Percentiles rank a stretch among this genome's conserved stretches.
Conservation (phyloP, 1,139 yeast genomes). For the Candida glucosophila region DNA sequence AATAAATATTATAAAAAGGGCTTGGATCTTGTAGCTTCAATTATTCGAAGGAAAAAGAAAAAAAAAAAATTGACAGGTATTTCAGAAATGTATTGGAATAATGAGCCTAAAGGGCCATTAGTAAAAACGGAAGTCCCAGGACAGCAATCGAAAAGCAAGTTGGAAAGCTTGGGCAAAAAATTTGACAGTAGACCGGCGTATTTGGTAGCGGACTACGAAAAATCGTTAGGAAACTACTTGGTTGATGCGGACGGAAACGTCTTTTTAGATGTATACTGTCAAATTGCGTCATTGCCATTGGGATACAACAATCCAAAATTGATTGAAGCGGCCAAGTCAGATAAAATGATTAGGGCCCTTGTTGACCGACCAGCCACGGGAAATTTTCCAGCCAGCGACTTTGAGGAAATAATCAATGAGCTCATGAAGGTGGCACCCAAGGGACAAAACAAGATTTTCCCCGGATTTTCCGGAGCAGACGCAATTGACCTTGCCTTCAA, state of each 20-base stretch:
- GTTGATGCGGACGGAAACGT: slow-evolving; percentile 65
- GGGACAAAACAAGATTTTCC: slow-evolving; percentile 63
- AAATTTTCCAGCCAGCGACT: slow-evolving; percentile 62
- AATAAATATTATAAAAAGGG: no score
- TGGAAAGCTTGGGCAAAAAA: slow-evolving; percentile 41
- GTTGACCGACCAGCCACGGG: slow-evolving; percentile 75
- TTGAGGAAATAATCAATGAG: slow-evolving; percentile 46
- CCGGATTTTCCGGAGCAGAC: slow-evolving; percentile 75
- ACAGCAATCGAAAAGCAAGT: slow-evolving; percentile 41
- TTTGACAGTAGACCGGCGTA: slow-evolving; percentile 62
- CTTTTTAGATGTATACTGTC: slow-evolving; percentile 64
- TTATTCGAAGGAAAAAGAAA: no score
- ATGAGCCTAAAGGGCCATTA: slow-evolving; percentile 56
- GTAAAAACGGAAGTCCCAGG: slow-evolving; percentile 52
- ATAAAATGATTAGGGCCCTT: slow-evolving; percentile 56
- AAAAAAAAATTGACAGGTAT: no score
- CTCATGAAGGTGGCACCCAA: slow-evolving; percentile 61
- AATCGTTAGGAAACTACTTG: slow-evolving; percentile 63
- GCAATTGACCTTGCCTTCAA: slow-evolving; percentile 81
- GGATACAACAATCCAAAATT: slow-evolving; percentile 76
- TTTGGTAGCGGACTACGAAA: slow-evolving; percentile 60
- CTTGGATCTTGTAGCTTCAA: no score
- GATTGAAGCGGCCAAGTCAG: slow-evolving; percentile 52
- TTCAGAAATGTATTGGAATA: slow-evolving; percentile 50
- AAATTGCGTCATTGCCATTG: slow-evolving; percentile 68